phyloP scores from a whole-genome alignment of 192 early-diverging fungal genomes.

The Podila epicladia region DNA sequence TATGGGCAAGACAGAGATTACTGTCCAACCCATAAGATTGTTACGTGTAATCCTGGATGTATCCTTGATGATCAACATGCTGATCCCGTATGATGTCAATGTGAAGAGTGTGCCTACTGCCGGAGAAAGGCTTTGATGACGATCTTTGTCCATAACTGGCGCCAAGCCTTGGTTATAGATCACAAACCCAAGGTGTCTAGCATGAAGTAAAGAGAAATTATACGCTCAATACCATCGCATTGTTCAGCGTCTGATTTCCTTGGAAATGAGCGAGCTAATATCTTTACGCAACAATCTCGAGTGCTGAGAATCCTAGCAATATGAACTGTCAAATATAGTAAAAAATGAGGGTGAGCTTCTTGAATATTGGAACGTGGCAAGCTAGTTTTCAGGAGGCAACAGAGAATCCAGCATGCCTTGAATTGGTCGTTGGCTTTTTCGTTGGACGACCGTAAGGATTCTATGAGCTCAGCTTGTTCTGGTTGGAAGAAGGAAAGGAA shows the following conservation, averaged over 20 bases:
- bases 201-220: neutral
- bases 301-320: conserved; percentile 20
- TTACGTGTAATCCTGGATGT: conserved; percentile 7
- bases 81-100: conserved; percentile 29
- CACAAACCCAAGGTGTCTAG: conserved; percentile 27
- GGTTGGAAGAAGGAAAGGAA: neutral
- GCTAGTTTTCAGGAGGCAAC: neutral
- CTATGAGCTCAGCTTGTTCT: conserved; percentile 46
- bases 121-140: conserved; percentile 16
- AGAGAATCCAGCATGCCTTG: conserved; percentile 11
- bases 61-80: conserved; percentile 31
- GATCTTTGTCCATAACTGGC: neutral
- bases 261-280: too few species aligned
- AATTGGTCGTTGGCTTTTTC: conserved; percentile 31
- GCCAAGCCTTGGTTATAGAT: conserved; percentile 5
- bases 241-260: too few species aligned
- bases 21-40: conserved; percentile 22
- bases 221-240: too few species aligned
- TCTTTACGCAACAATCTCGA: conserved; percentile 32
- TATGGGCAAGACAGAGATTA: conserved; percentile 20
- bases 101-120: conserved; percentile 17
- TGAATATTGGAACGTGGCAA: neutral
- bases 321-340: conserved; percentile 8
- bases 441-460: conserved; percentile 24
- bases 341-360: neutral